A percentile compares a stretch with the other conserved stretches of the same genome.
Evolutionary conservation across 331 rosid genomes (phyloP).

Genomic region (Quercus lobata): DNA sequence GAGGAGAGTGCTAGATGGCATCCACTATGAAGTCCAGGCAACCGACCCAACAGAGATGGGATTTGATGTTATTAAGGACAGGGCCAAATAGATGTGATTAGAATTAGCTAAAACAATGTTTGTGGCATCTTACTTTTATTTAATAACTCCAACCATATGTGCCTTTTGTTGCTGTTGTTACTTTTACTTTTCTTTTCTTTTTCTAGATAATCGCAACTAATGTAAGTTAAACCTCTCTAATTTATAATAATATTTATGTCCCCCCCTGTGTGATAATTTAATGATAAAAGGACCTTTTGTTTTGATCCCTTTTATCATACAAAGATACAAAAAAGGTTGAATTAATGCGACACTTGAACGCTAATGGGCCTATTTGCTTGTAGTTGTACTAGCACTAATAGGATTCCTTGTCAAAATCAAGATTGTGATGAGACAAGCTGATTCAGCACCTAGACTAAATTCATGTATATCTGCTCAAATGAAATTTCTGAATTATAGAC

Average conservation of each 20-base stretch:
- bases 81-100: conserved; percentile 40
- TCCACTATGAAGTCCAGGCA: conserved; percentile 87
- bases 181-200: conserved; percentile 1
- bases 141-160: conserved; percentile 20
- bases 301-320: conserved; percentile 12
- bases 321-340: conserved; percentile 1
- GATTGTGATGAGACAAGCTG: not conserved
- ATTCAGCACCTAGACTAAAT: not conserved
- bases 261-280: conserved; percentile 22
- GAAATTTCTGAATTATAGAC: too few relatives aligned
- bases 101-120: conserved; percentile 9
- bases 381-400: not conserved
- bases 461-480: not conserved
- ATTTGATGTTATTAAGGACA: conserved; percentile 70
- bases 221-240: conserved; percentile 31
- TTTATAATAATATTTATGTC: conserved; percentile 25
- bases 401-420: not conserved
- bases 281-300: conserved; percentile 14
- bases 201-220: conserved; percentile 22
- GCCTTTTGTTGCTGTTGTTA: not conserved
- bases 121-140: conserved; percentile 20
- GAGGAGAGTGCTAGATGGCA: conserved; percentile 91
- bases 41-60: conserved; percentile 99
- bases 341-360: not conserved
- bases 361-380: not conserved